Evolutionary conservation across 306 rosid genomes (phyloP).

Genomic region (Urtica urens): DNA sequence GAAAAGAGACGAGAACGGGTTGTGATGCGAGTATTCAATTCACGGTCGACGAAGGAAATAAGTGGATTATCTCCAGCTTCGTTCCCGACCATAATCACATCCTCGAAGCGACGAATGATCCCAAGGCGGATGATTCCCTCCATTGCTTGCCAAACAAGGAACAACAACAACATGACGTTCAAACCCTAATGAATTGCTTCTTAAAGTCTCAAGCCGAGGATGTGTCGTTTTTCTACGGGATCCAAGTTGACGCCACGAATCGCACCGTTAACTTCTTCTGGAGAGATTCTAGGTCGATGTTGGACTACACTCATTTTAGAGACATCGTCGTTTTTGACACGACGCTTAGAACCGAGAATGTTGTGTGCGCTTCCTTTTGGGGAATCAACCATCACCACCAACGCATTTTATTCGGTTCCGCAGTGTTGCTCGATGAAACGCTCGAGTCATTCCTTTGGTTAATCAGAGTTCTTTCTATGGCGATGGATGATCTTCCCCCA

Average conservation of each 20-base stretch:
- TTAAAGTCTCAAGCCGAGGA: conserved; percentile 11
- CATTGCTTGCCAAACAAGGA: neutral
- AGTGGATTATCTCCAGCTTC: conserved; percentile 8
- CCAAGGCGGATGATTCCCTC: neutral
- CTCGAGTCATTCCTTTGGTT: conserved; percentile 16
- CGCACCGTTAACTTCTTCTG: conserved; percentile 14
- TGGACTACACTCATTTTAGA: conserved; percentile 20
- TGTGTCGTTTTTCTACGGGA: conserved; percentile 12
- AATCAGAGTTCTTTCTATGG: conserved; percentile 6
- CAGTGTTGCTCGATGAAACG: conserved; percentile 13
- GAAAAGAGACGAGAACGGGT: conserved; percentile 19
- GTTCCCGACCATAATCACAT: conserved; percentile 13
- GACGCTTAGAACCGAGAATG: conserved; percentile 1
- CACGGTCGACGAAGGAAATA: conserved; percentile 4
- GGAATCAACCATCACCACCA: conserved; percentile 21
- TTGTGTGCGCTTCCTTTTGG: conserved; percentile 17
- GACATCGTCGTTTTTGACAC: conserved; percentile 18
- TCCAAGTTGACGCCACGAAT: conserved; percentile 14
- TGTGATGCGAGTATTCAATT: conserved; percentile 9
- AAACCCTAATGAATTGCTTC: conserved; percentile 10
- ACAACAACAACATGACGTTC: conserved; percentile 7
- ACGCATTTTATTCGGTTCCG: conserved; percentile 21
- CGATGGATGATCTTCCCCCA: conserved; percentile 17
- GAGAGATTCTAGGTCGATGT: conserved; percentile 16
- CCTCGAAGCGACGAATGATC: neutral